Base-by-base conservation (phyloP, 2,329 filamentous ascomycete species). In the Penicillium sp. region DNA sequence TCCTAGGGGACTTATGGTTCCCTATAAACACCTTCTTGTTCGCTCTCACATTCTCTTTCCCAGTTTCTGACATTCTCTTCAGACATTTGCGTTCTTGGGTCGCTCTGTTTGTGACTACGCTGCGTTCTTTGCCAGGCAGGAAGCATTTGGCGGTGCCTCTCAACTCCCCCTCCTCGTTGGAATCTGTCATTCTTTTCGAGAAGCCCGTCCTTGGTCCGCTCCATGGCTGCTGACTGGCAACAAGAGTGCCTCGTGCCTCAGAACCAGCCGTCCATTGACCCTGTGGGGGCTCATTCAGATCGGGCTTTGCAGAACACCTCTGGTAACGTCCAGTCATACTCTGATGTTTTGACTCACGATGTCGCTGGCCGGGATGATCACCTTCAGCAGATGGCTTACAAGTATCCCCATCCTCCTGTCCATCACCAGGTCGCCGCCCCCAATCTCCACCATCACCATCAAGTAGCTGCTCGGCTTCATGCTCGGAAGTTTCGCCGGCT, bases 31-130 rank as follows among this genome's bases (percentile, higher is more conserved):
- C 64, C 69, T 69, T 72, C 68, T 60, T 68, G 65, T 63, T 71
- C 72, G 72, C 73, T 73, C 71, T 66, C 69, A 73, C 73, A 75
- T 75, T 75, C 73, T 75, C 72, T 73, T 72, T 72, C 67, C 61
- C 66, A 73, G 69, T 63, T 68, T 68, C 72, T 71, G 69, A 74
- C 73, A 75, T 75, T 75, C 72, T 75, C 72, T 71, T 70, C 65
- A 62, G 64, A 62, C 65, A 63, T 69, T 62, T 69, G 65, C 72
- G 71, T 73, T 72, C 70, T 73, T 71, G 63, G 56, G 68, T 64
- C 61, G 63, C 58, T 67, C 58, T 65, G 50, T 68, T 65, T 65
- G 68, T 63, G 63, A 65, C 61, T 65, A 65, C 64, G 64, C 67
- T 72, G 69, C 69, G 70, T 72, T 71, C 67, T 72, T 71, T 71